Conservation (phyloP, 1,284 basidiomycete genomes). For the Peniophora sp. region DNA sequence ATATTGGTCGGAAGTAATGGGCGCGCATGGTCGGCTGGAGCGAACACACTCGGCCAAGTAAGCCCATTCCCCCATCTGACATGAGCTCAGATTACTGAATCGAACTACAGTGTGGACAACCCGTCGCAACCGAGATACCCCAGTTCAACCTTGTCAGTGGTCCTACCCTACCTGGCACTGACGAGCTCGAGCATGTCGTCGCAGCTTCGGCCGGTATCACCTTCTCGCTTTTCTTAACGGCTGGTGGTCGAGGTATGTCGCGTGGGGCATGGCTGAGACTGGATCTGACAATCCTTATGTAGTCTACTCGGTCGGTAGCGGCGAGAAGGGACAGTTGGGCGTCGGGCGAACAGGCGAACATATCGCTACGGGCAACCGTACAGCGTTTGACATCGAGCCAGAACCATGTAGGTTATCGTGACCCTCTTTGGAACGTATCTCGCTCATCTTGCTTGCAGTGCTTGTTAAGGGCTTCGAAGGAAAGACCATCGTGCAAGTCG, state of each 20-base stretch:
- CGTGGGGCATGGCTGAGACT: background rate
- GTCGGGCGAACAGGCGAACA: slow-evolving; percentile 88
- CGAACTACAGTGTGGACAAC: slow-evolving; percentile 59
- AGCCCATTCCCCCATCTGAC: slow-evolving; percentile 19
- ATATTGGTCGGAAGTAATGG: slow-evolving; percentile 80
- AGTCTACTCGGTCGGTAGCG: slow-evolving; percentile 87
- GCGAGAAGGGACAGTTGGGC: slow-evolving; percentile 89
- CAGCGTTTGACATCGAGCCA: slow-evolving; percentile 72
- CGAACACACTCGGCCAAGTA: slow-evolving; percentile 81
- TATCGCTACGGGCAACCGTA: slow-evolving; percentile 77
- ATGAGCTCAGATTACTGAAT: background rate
- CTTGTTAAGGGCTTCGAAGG: slow-evolving; percentile 66
- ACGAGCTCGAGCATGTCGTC: slow-evolving; percentile 60
- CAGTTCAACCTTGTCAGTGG: slow-evolving; percentile 60
- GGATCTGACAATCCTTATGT: background rate
- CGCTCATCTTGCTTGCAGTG: slow-evolving; percentile 30
- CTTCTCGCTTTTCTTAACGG: slow-evolving; percentile 79
- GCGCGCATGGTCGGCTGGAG: slow-evolving; percentile 77
- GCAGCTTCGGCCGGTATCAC: slow-evolving; percentile 76
- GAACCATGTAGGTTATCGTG: slow-evolving; percentile 51
- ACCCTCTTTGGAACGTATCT: slow-evolving; percentile 5
- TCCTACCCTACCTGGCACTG: slow-evolving; percentile 42
- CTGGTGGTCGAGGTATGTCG: slow-evolving; percentile 61
- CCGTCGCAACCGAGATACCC: slow-evolving; percentile 52
- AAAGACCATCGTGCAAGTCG: slow-evolving; percentile 73